Base-by-base conservation (phyloP, 208 protist species). In the Crithidia expoeki region DNA sequence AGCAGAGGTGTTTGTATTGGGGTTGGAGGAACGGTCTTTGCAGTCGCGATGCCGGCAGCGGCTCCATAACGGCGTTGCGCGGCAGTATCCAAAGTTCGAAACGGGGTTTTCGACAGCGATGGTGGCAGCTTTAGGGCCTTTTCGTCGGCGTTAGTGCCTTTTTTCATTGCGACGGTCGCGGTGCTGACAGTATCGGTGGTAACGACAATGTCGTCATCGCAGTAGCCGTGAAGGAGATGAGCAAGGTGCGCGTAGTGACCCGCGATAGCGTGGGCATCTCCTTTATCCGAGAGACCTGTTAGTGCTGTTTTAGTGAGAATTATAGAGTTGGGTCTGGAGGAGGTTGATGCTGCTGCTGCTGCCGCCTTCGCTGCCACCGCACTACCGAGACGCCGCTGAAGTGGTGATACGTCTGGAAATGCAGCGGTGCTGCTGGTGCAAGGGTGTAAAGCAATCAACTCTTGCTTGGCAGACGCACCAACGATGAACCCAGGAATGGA, bases 171-270 rank as follows among this genome's bases (percentile, higher is more conserved):
- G 10, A 44, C 42, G 42, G 42, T 44, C 28, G 1, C 21, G n/a
- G 19, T 40, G 36, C 9, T 40, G 36, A 17, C 16, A 17, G 42
- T 4, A 9, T 47, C 42, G 5, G 5, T n/a, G 12, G 42, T n/a
- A n/a, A n/a, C n/a, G n/a, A n/a, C n/a, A n/a, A n/a, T n/a, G n/a
- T n/a, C 55, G 2, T 66, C 60, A 12, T 34, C 32, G 60, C n/a
- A 4, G 46, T 66, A 66, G 60, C 46, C 60, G 1, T 17, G 60
- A 0, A 66, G 60, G 12, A 66, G 42, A 32, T 30, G 46, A 10
- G 25, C 19, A 32, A 66, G 60, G 27, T 52, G 46, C 7, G 46
- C 32, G 60, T 66, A 66, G 27, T 66, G 46, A 25, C 28, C 30
- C 0, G 60, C 32, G 21, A 66, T 66, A 6, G 32, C n/a, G 32